Evolutionary conservation across 2,329 filamentous ascomycete genomes (phyloP).

Genomic region (Verticillium nonalfalfae): DNA sequence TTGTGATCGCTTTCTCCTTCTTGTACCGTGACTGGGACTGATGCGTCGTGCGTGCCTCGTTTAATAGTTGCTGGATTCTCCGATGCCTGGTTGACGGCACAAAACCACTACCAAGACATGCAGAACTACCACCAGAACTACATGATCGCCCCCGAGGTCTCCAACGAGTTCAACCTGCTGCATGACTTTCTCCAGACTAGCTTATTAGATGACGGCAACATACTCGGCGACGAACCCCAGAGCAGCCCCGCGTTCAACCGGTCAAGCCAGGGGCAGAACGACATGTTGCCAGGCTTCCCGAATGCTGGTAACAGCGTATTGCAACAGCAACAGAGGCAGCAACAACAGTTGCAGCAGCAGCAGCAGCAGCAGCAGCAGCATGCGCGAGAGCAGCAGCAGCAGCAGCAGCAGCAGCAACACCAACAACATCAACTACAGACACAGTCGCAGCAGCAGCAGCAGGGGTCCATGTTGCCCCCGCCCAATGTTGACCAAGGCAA

Average conservation of each 20-base stretch:
- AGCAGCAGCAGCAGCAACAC: conserved; percentile 1
- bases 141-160: conserved; percentile 89
- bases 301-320: conserved; percentile 16
- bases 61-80: conserved; percentile 67
- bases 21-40: background rate
- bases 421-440: background rate
- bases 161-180: conserved; percentile 92
- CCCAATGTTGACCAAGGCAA: conserved; percentile 39
- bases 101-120: conserved; percentile 89
- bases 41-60: background rate
- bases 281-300: conserved; percentile 40
- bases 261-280: conserved; percentile 30
- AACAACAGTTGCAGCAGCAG: background rate
- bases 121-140: conserved; percentile 89
- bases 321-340: conserved; percentile 2
- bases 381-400: background rate
- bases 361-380: background rate
- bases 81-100: conserved; percentile 73
- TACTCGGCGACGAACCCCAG: conserved; percentile 62
- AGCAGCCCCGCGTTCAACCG: conserved; percentile 36
- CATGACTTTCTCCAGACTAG: conserved; percentile 95
- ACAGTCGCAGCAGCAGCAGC: conserved; percentile 13
- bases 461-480: conserved; percentile 41
- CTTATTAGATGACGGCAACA: conserved; percentile 74
- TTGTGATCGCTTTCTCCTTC: background rate